These are phyloP conservation scores for Paxillus ammoniavirescens DNA, from an alignment of 768 basidiomycete species.

Conservation along the genomic window DNA sequence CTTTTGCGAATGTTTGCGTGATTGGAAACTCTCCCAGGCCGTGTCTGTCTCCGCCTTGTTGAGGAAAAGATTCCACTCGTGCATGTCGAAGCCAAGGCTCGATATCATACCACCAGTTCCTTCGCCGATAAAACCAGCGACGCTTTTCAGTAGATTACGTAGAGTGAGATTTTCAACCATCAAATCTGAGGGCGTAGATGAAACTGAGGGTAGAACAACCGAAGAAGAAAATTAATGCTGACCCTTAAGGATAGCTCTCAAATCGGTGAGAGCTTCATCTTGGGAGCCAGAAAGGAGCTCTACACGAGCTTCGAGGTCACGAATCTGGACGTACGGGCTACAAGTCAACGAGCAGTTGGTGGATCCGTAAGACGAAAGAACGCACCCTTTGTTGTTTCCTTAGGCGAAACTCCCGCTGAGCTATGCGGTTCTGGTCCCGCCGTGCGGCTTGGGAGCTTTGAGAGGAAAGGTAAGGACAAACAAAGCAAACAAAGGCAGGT, in stretches of 20 bases:
- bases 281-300: slow-evolving; percentile 91
- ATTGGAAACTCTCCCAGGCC: slow-evolving; percentile 85
- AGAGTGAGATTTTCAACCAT: slow-evolving; percentile 89
- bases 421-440: slow-evolving; percentile 88
- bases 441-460: slow-evolving; percentile 82
- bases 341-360: background rate
- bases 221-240: slow-evolving; percentile 8
- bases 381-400: slow-evolving; percentile 85
- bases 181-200: slow-evolving; percentile 50
- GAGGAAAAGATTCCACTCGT: slow-evolving; percentile 78
- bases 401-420: slow-evolving; percentile 89
- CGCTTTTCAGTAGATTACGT: slow-evolving; percentile 70
- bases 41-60: slow-evolving; percentile 91
- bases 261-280: slow-evolving; percentile 82
- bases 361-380: slow-evolving; percentile 3
- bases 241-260: slow-evolving; percentile 83
- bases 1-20: slow-evolving; percentile 49
- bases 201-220: slow-evolving; percentile 2
- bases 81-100: slow-evolving; percentile 74
- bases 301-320: slow-evolving; percentile 93
- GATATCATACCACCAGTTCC: slow-evolving; percentile 76
- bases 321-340: slow-evolving; percentile 55
- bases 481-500: slow-evolving; percentile 16
- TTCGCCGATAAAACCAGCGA: slow-evolving; percentile 83
- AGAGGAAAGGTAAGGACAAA: slow-evolving; percentile 5